These are phyloP conservation scores for Tricharina praecox DNA, from an alignment of 495 filamentous ascomycete species.

Conservation along the genomic window DNA sequence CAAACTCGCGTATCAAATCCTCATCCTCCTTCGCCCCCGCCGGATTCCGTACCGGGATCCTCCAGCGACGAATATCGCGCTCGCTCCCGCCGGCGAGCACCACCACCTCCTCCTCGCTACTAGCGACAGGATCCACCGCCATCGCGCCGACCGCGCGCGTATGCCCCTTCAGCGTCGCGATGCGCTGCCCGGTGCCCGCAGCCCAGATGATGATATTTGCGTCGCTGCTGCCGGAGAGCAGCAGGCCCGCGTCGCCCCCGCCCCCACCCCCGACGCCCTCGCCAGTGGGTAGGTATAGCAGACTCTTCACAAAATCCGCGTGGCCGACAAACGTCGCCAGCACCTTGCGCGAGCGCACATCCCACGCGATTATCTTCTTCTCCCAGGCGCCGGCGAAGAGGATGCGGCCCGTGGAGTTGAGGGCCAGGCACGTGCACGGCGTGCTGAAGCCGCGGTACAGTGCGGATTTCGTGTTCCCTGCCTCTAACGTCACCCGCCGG, in stretches of 20 bases:
- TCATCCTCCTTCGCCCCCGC: constrained; percentile 26
- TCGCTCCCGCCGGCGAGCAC: constrained; percentile 72
- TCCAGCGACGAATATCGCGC: constrained; percentile 64
- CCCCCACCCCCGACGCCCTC: too few relatives aligned
- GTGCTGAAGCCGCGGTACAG: constrained; percentile 43
- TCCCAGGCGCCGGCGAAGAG: constrained; percentile 89
- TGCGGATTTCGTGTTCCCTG: constrained; percentile 31
- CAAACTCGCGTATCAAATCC: constrained; percentile 58
- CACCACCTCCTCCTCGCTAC: constrained; percentile 32
- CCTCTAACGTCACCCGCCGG: constrained; percentile 54
- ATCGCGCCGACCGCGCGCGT: constrained; percentile 61
- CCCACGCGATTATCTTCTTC: constrained; percentile 74
- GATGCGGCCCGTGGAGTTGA: constrained; percentile 40
- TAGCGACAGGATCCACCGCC: constrained; percentile 46
- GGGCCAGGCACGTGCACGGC: constrained; percentile 59
- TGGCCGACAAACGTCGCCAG: constrained; percentile 55
- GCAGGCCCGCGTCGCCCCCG: constrained; percentile 22
- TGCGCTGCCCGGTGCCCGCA: constrained; percentile 42
- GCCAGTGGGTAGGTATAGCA: constrained; percentile 32
- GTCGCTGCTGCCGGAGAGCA: constrained; percentile 78
- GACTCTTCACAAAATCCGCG: constrained; percentile 74
- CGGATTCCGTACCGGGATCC: constrained; percentile 11
- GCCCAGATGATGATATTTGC: constrained; percentile 76
- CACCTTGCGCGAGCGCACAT: constrained; percentile 37
- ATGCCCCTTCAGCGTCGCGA: constrained; percentile 63